These are phyloP conservation scores for Lathyrus sativus DNA, from an alignment of 306 rosid species.

Conservation along the genomic window DNA sequence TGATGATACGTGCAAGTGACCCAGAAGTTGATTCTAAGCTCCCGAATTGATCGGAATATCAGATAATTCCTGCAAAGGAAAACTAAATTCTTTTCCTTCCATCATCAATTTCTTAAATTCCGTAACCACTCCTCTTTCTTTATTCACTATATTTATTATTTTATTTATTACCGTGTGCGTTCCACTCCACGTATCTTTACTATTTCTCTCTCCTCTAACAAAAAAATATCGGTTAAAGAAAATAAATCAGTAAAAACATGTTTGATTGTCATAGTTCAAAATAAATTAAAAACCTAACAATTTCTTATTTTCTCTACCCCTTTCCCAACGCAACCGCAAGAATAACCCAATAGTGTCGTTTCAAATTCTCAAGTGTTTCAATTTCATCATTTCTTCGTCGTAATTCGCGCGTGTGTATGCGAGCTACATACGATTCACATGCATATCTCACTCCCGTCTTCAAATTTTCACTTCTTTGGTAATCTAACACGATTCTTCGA, in stretches of 20 bases:
- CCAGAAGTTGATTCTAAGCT: slow-evolving; percentile 3
- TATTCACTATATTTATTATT: neutral
- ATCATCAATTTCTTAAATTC: slow-evolving; percentile 44
- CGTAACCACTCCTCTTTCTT: slow-evolving; percentile 1
- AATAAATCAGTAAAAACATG: slow-evolving; percentile 4
- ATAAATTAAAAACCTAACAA: neutral
- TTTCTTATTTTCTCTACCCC: neutral
- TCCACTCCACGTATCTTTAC: neutral
- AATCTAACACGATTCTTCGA: slow-evolving; percentile 20
- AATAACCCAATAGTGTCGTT: neutral
- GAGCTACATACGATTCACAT: slow-evolving; percentile 31
- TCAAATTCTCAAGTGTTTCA: slow-evolving; percentile 2
- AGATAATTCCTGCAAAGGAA: slow-evolving; percentile 18
- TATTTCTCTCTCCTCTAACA: slow-evolving; percentile 1
- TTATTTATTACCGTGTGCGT: slow-evolving; percentile 22
- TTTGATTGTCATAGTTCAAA: neutral
- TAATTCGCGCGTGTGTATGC: neutral
- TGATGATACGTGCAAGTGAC: neutral
- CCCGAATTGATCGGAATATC: neutral
- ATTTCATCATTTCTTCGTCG: neutral
- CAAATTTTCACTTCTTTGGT: neutral
- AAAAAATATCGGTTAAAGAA: neutral
- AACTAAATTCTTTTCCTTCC: slow-evolving; percentile 66
- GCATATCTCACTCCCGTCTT: slow-evolving; percentile 37
- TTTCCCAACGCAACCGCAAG: slow-evolving; percentile 11